phyloP scores from a whole-genome alignment of 495 filamentous ascomycete species.

The Cudoniella acicularis region DNA sequence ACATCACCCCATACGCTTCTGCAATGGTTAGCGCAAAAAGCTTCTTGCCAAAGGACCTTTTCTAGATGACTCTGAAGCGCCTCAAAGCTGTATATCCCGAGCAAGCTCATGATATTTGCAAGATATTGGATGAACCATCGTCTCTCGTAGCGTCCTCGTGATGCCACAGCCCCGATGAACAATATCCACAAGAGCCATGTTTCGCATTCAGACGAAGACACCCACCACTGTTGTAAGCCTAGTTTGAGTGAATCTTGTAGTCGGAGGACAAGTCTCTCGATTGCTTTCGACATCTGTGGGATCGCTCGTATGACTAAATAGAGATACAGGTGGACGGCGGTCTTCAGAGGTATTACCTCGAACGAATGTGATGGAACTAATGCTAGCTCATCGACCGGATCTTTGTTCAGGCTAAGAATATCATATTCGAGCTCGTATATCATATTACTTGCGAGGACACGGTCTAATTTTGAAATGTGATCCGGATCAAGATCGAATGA shows the following conservation, averaged over 20 bases:
- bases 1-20: not conserved
- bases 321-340: conserved; percentile 5
- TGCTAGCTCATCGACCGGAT: not conserved
- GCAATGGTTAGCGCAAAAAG: not conserved
- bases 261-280: conserved; percentile 24
- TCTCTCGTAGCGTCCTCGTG: not conserved
- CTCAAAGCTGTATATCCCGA: not conserved
- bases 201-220: not conserved
- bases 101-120: not conserved
- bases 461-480: not conserved
- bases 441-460: conserved; percentile 2
- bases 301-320: conserved; percentile 5
- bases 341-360: conserved; percentile 4
- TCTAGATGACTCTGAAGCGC: not conserved
- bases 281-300: conserved; percentile 1
- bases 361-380: not conserved
- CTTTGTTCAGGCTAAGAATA: conserved; percentile 6
- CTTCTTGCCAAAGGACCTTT: conserved; percentile 6
- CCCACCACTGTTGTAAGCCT: conserved; percentile 3
- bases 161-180: conserved; percentile 7
- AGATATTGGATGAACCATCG: conserved; percentile 3
- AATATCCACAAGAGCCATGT: conserved; percentile 13
- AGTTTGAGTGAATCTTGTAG: conserved; percentile 27
- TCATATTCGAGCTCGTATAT: conserved; percentile 14
- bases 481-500: conserved; percentile 4